These are phyloP conservation scores for Sporisorium scitamineum DNA, from an alignment of 1,284 basidiomycete species.

Conservation along the genomic window DNA sequence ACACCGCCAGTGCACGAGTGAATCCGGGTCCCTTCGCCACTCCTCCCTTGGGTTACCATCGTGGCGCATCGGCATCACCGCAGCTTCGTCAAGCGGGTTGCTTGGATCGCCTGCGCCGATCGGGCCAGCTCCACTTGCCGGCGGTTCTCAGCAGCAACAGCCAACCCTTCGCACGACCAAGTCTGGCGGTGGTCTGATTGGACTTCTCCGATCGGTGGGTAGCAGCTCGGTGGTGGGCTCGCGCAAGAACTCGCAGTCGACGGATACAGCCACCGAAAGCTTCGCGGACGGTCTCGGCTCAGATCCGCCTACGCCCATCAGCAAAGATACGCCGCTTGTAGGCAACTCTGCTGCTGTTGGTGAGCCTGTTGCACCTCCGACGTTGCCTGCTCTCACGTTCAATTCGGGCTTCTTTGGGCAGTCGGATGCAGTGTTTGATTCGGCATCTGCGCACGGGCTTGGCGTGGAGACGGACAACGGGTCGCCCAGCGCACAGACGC, in stretches of 20 bases:
- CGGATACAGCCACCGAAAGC: conserved; percentile 33
- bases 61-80: conserved; percentile 22
- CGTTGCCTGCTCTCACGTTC: conserved; percentile 46
- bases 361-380: conserved; percentile 14
- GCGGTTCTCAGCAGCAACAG: background rate
- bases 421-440: conserved; percentile 23
- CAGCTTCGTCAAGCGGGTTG: conserved; percentile 17
- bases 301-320: conserved; percentile 45
- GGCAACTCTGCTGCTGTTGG: background rate
- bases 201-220: conserved; percentile 39
- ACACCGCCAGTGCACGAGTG: conserved; percentile 10
- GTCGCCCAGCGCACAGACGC: background rate
- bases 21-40: conserved; percentile 31
- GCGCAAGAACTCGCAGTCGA: conserved; percentile 35
- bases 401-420: conserved; percentile 50
- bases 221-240: conserved; percentile 28
- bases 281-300: conserved; percentile 18
- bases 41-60: conserved; percentile 34
- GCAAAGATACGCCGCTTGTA: conserved; percentile 45
- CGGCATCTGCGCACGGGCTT: conserved; percentile 11
- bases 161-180: conserved; percentile 16
- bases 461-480: background rate
- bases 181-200: conserved; percentile 36
- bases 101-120: conserved; percentile 48
- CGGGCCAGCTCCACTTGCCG: conserved; percentile 3